Percentiles rank a stretch among this genome's conserved stretches.
Conservation (phyloP, 148 eudicot genomes). For the Nepenthes mirabilis region DNA sequence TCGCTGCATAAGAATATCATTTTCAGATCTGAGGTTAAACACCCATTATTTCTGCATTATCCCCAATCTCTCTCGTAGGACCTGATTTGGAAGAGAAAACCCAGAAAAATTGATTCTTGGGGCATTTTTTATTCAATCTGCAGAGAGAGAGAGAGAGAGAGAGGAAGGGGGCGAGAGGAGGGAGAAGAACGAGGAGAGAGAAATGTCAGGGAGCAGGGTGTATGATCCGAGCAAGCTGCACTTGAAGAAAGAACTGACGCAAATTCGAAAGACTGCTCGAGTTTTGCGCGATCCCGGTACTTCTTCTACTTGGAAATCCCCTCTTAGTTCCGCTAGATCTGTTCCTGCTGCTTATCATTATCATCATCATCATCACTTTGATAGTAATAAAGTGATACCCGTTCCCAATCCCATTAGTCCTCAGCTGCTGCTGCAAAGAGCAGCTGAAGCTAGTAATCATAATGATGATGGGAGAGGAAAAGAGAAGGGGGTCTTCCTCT, state of each 20-base stretch:
- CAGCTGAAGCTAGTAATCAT: not conserved
- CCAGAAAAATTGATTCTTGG: no score
- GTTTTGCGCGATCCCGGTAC: slow-evolving; percentile 91
- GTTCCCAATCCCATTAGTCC: slow-evolving; percentile 3
- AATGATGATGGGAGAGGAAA: slow-evolving; percentile 12
- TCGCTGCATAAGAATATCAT: no score
- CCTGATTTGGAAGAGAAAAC: no score
- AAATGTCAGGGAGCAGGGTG: slow-evolving; percentile 27
- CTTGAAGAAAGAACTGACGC: slow-evolving; percentile 91
- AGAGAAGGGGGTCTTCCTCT: slow-evolving; percentile 53
- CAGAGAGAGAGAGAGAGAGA: not conserved
- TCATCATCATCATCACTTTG: slow-evolving; percentile 10
- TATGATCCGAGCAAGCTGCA: slow-evolving; percentile 87
- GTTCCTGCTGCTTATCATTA: slow-evolving; percentile 12
- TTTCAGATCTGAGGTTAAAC: no score
- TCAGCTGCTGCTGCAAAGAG: not conserved
- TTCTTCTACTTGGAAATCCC: slow-evolving; percentile 81
- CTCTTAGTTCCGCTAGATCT: slow-evolving; percentile 71
- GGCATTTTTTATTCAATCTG: not conserved
- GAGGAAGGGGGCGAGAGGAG: not conserved
- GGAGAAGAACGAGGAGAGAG: not conserved
- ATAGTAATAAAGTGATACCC: slow-evolving; percentile 11
- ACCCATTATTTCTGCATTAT: no score
- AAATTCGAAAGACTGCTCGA: slow-evolving; percentile 73
- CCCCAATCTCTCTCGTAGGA: no score